Conservation (phyloP, 805 yeast genomes). For the Vanderwaltozyma polyspora region DNA sequence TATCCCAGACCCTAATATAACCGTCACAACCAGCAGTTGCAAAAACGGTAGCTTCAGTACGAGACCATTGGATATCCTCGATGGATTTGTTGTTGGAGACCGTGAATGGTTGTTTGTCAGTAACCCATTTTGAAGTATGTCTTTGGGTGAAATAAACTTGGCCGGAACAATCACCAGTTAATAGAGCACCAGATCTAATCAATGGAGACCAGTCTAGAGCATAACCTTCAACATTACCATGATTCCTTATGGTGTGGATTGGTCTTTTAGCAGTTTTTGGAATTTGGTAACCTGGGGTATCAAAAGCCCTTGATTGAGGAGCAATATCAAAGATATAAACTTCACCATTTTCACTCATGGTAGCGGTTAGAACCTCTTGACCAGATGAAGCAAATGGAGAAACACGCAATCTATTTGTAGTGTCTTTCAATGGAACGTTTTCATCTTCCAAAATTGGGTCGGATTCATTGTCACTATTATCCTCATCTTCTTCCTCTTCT, state of each 20-base stretch:
- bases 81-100: constrained; percentile 60
- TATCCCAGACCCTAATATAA: constrained; percentile 81
- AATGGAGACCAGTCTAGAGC: constrained; percentile 96
- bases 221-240: constrained; percentile 95
- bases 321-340: constrained; percentile 74
- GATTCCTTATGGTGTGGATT: constrained; percentile 65
- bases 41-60: constrained; percentile 82
- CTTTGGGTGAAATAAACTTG: constrained; percentile 68
- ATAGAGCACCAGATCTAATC: constrained; percentile 62
- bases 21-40: constrained; percentile 95
- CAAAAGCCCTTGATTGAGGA: constrained; percentile 71
- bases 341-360: constrained; percentile 85
- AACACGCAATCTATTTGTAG: constrained; percentile 82
- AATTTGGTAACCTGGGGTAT: constrained; percentile 73
- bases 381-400: constrained; percentile 56
- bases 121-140: constrained; percentile 68
- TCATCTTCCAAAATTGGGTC: constrained; percentile 88
- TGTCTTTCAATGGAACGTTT: constrained; percentile 60
- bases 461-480: constrained; percentile 56
- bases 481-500: constrained; percentile 62
- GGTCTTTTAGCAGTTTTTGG: constrained; percentile 74
- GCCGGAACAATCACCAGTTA: constrained; percentile 86
- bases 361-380: constrained; percentile 77
- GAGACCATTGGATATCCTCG: constrained; percentile 96
- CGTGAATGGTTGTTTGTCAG: constrained; percentile 70